Conservation (phyloP, 768 basidiomycete genomes). For the Mycena indigotica region DNA sequence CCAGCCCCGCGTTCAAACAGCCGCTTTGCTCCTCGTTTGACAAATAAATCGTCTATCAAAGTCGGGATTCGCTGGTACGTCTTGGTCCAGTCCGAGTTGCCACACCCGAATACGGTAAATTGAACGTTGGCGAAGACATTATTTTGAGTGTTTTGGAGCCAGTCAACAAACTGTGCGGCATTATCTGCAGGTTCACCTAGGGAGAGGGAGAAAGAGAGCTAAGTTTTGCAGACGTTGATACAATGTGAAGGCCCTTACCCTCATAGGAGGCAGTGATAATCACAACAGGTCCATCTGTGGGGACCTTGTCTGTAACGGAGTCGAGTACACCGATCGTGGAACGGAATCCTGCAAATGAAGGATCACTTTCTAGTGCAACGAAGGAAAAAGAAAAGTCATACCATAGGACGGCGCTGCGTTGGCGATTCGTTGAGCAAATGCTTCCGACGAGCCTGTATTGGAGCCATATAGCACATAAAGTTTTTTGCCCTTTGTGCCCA, state of each 20-base stretch:
- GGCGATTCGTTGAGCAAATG: conserved; percentile 48
- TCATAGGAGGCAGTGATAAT: conserved; percentile 53
- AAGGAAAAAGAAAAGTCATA: conserved; percentile 11
- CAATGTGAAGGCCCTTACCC: conserved; percentile 25
- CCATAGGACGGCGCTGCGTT: conserved; percentile 40
- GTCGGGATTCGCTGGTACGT: conserved; percentile 51
- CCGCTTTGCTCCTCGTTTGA: conserved; percentile 38
- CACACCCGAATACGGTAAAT: conserved; percentile 53
- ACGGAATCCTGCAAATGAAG: conserved; percentile 35
- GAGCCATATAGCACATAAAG: conserved; percentile 47
- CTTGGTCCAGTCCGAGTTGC: conserved; percentile 50
- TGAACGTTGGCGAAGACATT: conserved; percentile 33
- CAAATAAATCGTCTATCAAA: conserved; percentile 37
- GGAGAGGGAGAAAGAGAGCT: too few species aligned
- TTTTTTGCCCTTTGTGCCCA: conserved; percentile 23
- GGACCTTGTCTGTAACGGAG: conserved; percentile 37
- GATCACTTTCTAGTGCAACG: neutral
- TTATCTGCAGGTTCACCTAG: conserved; percentile 51
- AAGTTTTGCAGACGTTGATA: too few species aligned
- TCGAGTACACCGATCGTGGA: conserved; percentile 44
- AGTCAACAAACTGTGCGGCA: conserved; percentile 47
- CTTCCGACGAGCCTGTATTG: conserved; percentile 52
- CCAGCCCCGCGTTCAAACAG: conserved; percentile 42
- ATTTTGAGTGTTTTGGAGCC: conserved; percentile 35
- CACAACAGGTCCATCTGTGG: conserved; percentile 46